Base-by-base conservation (phyloP, 1,139 yeast species). In the Pichia norvegensis region DNA sequence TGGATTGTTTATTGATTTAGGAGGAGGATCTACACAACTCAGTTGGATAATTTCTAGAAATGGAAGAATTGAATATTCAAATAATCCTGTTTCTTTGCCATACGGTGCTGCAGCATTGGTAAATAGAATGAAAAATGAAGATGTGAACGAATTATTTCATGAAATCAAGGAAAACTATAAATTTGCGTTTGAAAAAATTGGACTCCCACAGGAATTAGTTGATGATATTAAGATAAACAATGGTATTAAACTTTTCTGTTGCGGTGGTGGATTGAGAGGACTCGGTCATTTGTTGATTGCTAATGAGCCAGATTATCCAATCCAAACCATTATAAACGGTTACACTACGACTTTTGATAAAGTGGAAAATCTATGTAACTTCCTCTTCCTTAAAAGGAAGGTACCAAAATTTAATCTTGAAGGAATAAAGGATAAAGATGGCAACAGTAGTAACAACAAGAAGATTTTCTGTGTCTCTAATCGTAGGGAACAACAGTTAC, bases 221-320 rank as follows among this genome's bases (percentile, higher is more conserved):
- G 67, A 67, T 20, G 73, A 70, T 45, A 81, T 83, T 1, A 64
- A 66, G 38, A 54, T 55, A 27, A 70, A 73, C 33, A 81, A 81
- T 13, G 85, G 85, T 0, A 73, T 74, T 54, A 73, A 76, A 52
- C 56, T 80, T 36, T 79, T 74, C 57, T 74, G 80, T 6, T 77
- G 83, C 52, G 86, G 86, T 38, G 85, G 85, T 44, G 86, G 85
- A 0, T 67, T 79, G 43, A 67, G 86, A 52, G 84, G 82, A 3
- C 65, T 80, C 46, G 85, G 85, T 0, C 79, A 78, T 59, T 61
- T 78, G 35, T 55, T 79, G 9, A 65, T 80, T 42, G 70, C 81
- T 1, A 75, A 73, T 53, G 70, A 70, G 38, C 66, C 68, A 36
- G 69, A 68, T n/a, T 73, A 76, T 47, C 79, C 80, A 6, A 74